Evolutionary conservation across 306 rosid genomes (phyloP).

Genomic region (Prunus mongolica): DNA sequence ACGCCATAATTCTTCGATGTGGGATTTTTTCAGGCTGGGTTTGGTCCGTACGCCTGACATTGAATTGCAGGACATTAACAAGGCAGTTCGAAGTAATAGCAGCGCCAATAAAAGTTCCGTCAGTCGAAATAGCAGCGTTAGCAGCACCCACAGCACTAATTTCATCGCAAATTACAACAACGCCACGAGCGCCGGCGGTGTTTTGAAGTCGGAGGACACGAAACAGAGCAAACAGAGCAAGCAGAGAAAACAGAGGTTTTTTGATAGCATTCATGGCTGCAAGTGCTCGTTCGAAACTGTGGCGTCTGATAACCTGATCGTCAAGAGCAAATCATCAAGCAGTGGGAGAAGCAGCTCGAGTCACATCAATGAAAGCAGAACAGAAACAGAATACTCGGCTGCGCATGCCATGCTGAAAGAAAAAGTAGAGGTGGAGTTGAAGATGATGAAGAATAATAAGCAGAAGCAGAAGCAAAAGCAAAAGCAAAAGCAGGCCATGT

Average conservation of each 20-base stretch:
- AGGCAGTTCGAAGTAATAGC: constrained; percentile 36
- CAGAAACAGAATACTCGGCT: background rate
- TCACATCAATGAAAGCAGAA: background rate
- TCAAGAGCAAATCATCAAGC: constrained; percentile 26
- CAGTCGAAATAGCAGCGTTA: constrained; percentile 41
- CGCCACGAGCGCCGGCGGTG: background rate
- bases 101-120: constrained; percentile 26
- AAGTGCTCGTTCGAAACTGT: constrained; percentile 57
- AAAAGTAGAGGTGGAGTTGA: constrained; percentile 1
- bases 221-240: constrained; percentile 12
- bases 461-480: constrained; percentile 20
- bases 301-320: constrained; percentile 25
- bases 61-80: constrained; percentile 51
- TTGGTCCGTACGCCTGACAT: constrained; percentile 71
- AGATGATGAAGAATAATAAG: constrained; percentile 34
- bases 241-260: constrained; percentile 13
- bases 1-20: constrained; percentile 50
- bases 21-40: constrained; percentile 77
- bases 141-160: constrained; percentile 21
- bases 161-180: background rate
- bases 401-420: constrained; percentile 27
- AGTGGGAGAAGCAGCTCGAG: constrained; percentile 6
- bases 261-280: constrained; percentile 49
- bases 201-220: constrained; percentile 5
- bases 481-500: constrained; percentile 53